Evolutionary conservation across 495 filamentous ascomycete genomes (phyloP), one percentile per base, ranked within the genome.

Genomic region (Rostrohypoxylon terebratum): DNA sequence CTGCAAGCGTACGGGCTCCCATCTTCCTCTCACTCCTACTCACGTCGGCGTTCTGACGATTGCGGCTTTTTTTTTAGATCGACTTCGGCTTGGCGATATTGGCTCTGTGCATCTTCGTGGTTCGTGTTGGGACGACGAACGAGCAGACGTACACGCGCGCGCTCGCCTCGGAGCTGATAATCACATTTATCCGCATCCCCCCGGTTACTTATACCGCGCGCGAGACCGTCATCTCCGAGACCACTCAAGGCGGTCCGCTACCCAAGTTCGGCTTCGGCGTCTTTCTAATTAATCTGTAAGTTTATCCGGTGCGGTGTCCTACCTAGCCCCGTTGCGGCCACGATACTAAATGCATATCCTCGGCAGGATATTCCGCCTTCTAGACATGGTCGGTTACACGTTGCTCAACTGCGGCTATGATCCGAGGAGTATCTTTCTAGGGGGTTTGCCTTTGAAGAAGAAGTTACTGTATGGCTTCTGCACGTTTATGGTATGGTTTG

Each of bases 201-300:
- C 74, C 76, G 10, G 76, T 78, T 21, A 75, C 74, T 25, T 78
- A 78, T 54, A 71, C 76, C 25, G 76, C 76, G 13, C 76, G 74
- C 42, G 68, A 75, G 58, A 78, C 76, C 21, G 64, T 78, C 28
- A 48, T 75, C 16, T 70, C 63, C 10, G 68, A 69, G 47, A 51
- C 34, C 45, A 45, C 63, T 21, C 69, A 69, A 53, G 58, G 58
- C 0, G 74, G 76, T 3, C 47, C 73, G 25, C 66, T 78, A 1
- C 71, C 76, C 14, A 77, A 55, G 16, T 76, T 78, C 16, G 72
- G 76, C 3, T 77, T 78, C 45, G 76, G 76, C 18, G 68, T 78
- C 44, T 78, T 78, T 48, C 71, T 78, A 60, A 78, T 78, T 51
- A 78, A 78, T 54, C 53, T 78, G 76, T 78, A 69, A 75, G 76